Evolutionary conservation across 805 yeast species (phyloP).

Genomic region (Pichia paraexigua): DNA sequence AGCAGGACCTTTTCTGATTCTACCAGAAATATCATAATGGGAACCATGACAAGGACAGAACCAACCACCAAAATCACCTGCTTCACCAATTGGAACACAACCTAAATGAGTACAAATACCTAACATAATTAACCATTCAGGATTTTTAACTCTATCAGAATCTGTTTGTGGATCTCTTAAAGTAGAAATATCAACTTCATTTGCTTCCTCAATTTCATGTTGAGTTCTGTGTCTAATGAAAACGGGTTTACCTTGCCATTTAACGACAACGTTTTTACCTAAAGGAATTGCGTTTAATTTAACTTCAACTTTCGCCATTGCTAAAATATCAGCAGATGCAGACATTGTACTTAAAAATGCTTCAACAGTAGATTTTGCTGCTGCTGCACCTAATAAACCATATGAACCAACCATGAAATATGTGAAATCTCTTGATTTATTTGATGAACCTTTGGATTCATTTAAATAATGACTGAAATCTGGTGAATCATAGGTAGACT

Average conservation of each 20-base stretch:
- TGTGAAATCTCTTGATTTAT: constrained; percentile 75
- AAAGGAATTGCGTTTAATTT: constrained; percentile 88
- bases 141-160: constrained; percentile 87
- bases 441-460: constrained; percentile 54
- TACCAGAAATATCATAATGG: constrained; percentile 99
- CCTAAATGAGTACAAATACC: constrained; percentile 99
- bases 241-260: constrained; percentile 99
- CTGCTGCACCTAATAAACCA: constrained; percentile 85
- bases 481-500: constrained; percentile 84
- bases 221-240: constrained; percentile 98
- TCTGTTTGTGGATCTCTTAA: constrained; percentile 95
- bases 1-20: constrained; percentile 99
- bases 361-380: constrained; percentile 94
- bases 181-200: constrained; percentile 60
- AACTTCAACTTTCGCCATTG: constrained; percentile 99
- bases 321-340: constrained; percentile 98
- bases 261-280: constrained; percentile 96
- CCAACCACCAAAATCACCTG: constrained; percentile 99
- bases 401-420: constrained; percentile 97
- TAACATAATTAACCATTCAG: constrained; percentile 98
- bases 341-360: constrained; percentile 87
- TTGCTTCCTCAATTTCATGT: constrained; percentile 91
- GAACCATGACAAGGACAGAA: constrained; percentile 99
- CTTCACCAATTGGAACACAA: constrained; percentile 99
- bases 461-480: constrained; percentile 77